Conservation (phyloP, 1,284 basidiomycete genomes). For the Pascua guehoae region DNA sequence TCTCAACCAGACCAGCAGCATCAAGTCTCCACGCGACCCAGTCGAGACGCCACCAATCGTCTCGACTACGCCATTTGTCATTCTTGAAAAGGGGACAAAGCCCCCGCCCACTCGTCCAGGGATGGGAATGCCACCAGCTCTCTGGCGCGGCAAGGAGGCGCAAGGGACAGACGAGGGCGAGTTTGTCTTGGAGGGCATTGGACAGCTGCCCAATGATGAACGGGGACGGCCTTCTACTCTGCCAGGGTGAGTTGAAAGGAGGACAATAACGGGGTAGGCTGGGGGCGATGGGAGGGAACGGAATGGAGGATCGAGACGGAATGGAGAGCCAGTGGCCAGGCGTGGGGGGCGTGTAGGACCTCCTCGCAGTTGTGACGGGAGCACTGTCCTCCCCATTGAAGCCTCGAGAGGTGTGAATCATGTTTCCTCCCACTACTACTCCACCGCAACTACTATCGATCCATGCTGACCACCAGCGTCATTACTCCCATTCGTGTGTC, state of each 20-base stretch:
- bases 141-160: constrained; percentile 21
- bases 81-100: constrained; percentile 10
- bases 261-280: too few species aligned
- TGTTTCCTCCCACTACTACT: too few species aligned
- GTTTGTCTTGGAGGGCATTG: constrained; percentile 17
- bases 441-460: neutral
- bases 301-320: too few species aligned
- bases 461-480: constrained; percentile 5
- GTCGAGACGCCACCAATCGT: constrained; percentile 10
- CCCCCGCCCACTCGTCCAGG: constrained; percentile 13
- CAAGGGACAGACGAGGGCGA: constrained; percentile 11
- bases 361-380: too few species aligned
- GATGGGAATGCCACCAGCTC: constrained; percentile 13
- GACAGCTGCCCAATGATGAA: constrained; percentile 32
- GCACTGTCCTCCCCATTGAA: too few species aligned
- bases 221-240: constrained; percentile 30
- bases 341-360: too few species aligned
- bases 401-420: too few species aligned
- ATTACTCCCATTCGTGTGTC: constrained; percentile 41
- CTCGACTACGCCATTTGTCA: constrained; percentile 8
- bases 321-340: too few species aligned
- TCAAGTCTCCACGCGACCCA: constrained; percentile 27
- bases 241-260: constrained; percentile 8
- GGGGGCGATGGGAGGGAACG: too few species aligned
- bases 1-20: constrained; percentile 26